Percentiles rank a stretch among this genome's conserved stretches.
Evolutionary conservation across 2,329 filamentous ascomycete genomes (phyloP).

Genomic region (Aschersonia sp.): DNA sequence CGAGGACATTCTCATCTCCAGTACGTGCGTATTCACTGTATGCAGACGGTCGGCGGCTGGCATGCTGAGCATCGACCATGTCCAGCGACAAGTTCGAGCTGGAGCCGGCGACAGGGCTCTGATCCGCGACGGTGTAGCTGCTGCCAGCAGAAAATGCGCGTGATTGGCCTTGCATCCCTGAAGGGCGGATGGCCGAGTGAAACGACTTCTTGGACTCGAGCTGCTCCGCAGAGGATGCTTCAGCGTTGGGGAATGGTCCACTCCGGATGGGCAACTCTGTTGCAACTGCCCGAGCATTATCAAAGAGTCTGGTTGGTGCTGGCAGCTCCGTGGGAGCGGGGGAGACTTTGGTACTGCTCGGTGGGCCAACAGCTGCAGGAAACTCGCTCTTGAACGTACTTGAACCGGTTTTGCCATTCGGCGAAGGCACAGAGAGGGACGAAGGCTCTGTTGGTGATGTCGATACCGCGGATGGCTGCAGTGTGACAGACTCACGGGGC

Average conservation of each 20-base stretch:
- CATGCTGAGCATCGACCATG: slow-evolving; percentile 30
- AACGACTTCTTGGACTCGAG: no score
- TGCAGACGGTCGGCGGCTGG: slow-evolving; percentile 29
- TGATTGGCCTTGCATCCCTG: slow-evolving; percentile 20
- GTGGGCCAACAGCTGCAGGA: no score
- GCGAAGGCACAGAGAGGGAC: no score
- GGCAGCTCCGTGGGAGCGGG: no score
- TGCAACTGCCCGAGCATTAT: slow-evolving; percentile 15
- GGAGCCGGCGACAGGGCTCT: slow-evolving; percentile 17
- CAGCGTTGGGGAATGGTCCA: no score
- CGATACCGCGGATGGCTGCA: slow-evolving; percentile 15
- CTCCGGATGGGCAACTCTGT: slow-evolving; percentile 29
- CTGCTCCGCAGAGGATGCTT: no score
- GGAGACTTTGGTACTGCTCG: no score
- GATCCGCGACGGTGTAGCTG: slow-evolving; percentile 19
- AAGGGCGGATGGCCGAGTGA: no score
- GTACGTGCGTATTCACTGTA: slow-evolving; percentile 32
- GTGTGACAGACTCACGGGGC: slow-evolving; percentile 15
- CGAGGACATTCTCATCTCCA: slow-evolving; percentile 23
- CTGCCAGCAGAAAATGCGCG: slow-evolving; percentile 25
- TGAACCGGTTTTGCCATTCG: no score
- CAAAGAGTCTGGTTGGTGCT: no score
- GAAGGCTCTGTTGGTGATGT: slow-evolving; percentile 15
- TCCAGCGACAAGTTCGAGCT: slow-evolving; percentile 26
- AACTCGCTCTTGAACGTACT: no score